Conservation (phyloP, 371 early-diverging fungal genomes). For the Coemansia sp. region DNA sequence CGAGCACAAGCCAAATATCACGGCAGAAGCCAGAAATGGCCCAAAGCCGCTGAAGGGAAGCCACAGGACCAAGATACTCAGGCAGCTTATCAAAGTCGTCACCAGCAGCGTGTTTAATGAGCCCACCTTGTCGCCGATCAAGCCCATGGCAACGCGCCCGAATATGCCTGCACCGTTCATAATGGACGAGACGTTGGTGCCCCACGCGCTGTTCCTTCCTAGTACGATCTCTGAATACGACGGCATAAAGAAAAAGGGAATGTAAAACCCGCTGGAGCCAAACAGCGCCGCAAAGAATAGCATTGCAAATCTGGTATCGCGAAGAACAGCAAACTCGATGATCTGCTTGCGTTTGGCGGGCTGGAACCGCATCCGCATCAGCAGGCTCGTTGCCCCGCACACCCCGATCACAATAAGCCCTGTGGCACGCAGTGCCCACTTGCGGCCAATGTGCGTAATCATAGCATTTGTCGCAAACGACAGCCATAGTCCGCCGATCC, state of each 20-base stretch:
- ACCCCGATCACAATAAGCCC: conserved; percentile 38
- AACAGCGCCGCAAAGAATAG: conserved; percentile 30
- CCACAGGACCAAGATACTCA: conserved; percentile 36
- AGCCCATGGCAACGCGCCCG: conserved; percentile 23
- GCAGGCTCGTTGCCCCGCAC: conserved; percentile 42
- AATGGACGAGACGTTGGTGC: conserved; percentile 21
- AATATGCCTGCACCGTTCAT: conserved; percentile 27
- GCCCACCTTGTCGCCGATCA: conserved; percentile 26
- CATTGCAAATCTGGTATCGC: conserved; percentile 26
- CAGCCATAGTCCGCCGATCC: conserved; percentile 56
- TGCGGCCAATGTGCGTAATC: conserved; percentile 37
- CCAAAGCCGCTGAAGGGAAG: conserved; percentile 27
- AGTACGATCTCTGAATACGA: conserved; percentile 20
- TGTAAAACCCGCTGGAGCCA: conserved; percentile 42
- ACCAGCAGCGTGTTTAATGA: conserved; percentile 22
- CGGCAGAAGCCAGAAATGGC: conserved; percentile 23
- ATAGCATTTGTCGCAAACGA: conserved; percentile 42
- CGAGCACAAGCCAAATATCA: conserved; percentile 30
- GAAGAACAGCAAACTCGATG: conserved; percentile 32
- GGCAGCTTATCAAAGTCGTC: conserved; percentile 11
- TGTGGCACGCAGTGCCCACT: conserved; percentile 49
- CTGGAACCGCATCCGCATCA: conserved; percentile 47
- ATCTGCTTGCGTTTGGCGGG: conserved; percentile 24
- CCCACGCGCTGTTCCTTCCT: conserved; percentile 13
- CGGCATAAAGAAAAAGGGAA: conserved; percentile 52